Percentiles rank a stretch among this genome's conserved stretches.
phyloP scores from a whole-genome alignment of 805 yeast species.

The Wickerhamomyces subpelliculosus region DNA sequence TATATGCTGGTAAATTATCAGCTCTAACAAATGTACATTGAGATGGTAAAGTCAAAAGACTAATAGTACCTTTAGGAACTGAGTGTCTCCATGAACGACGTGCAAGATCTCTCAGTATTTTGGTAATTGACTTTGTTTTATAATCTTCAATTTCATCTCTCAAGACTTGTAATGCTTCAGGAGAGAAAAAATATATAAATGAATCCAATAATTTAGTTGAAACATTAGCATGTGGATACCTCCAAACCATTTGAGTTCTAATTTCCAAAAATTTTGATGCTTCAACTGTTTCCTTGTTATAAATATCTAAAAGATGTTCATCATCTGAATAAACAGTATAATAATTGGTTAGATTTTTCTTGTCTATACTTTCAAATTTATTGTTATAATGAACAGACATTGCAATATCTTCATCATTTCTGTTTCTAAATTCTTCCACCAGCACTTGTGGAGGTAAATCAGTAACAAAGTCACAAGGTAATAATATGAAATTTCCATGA shows the following conservation, averaged over 20 bases:
- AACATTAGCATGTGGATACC: constrained; percentile 69
- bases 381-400: constrained; percentile 74
- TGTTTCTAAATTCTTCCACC: constrained; percentile 75
- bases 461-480: constrained; percentile 93
- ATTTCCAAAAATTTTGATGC: constrained; percentile 64
- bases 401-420: constrained; percentile 61
- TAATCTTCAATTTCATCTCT: constrained; percentile 25
- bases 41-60: constrained; percentile 63
- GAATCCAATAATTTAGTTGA: constrained; percentile 73
- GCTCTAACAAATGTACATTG: constrained; percentile 68
- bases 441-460: constrained; percentile 87
- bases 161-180: constrained; percentile 45
- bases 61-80: constrained; percentile 48
- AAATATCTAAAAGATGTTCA: constrained; percentile 58
- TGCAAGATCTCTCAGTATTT: constrained; percentile 78
- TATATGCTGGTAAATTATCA: constrained; percentile 71
- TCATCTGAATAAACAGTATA: constrained; percentile 59
- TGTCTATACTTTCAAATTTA: constrained; percentile 68
- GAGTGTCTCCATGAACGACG: constrained; percentile 90
- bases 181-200: constrained; percentile 59
- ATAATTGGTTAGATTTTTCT: constrained; percentile 60
- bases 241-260: constrained; percentile 87
- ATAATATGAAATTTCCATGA: constrained; percentile 56
- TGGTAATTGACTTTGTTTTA: constrained; percentile 43
- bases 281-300: constrained; percentile 62